Percentiles rank a stretch among this genome's conserved stretches.
These are phyloP conservation scores for Botryotinia convoluta DNA, from an alignment of 2,329 filamentous ascomycete genomes.

Conservation along the genomic window DNA sequence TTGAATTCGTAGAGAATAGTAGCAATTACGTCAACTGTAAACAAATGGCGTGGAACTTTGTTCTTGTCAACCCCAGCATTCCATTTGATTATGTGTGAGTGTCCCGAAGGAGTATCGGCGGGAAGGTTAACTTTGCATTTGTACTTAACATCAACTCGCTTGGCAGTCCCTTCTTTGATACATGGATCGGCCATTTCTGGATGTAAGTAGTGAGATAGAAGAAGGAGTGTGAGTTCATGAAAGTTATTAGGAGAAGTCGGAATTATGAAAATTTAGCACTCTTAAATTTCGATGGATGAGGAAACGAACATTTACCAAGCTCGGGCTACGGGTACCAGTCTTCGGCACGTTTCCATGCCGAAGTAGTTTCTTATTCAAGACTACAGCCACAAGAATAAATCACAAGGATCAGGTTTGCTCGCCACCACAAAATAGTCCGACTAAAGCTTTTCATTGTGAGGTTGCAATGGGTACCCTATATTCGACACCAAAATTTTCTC, in stretches of 20 bases:
- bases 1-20: background rate
- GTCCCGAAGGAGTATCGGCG: background rate
- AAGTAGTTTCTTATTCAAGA: background rate
- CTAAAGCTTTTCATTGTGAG: background rate
- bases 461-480: no score
- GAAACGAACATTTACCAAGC: background rate
- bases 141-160: background rate
- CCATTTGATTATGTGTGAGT: background rate
- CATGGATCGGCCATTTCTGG: background rate
- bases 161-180: background rate
- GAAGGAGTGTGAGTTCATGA: no score
- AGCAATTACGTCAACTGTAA: background rate
- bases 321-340: background rate
- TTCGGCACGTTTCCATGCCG: no score
- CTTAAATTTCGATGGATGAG: background rate
- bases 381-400: background rate
- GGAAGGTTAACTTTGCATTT: background rate
- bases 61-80: background rate
- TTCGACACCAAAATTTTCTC: no score
- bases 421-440: background rate
- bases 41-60: background rate
- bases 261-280: background rate
- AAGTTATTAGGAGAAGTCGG: background rate
- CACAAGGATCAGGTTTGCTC: background rate
- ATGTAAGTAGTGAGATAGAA: background rate